Evolutionary conservation across 257 asterid genomes (phyloP).

Genomic region (Vinca minor): DNA sequence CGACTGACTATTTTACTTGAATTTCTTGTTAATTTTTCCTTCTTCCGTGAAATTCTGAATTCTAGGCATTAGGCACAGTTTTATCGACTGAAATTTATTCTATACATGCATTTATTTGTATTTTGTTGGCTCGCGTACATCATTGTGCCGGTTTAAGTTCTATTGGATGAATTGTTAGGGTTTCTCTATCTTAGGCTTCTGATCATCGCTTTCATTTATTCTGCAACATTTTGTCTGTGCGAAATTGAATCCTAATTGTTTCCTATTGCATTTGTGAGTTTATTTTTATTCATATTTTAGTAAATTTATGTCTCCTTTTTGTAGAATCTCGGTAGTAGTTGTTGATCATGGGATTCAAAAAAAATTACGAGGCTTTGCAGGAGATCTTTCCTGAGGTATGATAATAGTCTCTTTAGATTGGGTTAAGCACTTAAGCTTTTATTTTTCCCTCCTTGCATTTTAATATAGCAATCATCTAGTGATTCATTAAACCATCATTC

Average conservation of each 20-base stretch:
- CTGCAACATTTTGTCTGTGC: neutral
- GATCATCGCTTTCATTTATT: neutral
- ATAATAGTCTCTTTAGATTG: neutral
- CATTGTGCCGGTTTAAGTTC: too few species aligned
- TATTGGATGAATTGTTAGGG: neutral
- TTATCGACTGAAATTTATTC: neutral
- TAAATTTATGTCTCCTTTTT: neutral
- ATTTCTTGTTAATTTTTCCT: too few species aligned
- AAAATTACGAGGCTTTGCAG: constrained; percentile 22
- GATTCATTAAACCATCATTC: too few species aligned
- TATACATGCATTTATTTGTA: neutral
- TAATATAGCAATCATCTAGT: neutral
- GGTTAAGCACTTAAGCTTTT: neutral
- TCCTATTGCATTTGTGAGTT: neutral
- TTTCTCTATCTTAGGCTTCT: too few species aligned
- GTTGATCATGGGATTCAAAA: constrained; percentile 29
- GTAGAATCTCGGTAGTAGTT: constrained; percentile 13
- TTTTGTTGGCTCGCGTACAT: neutral
- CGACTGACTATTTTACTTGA: neutral
- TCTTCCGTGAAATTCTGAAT: neutral
- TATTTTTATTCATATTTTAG: neutral
- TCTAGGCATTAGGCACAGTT: neutral
- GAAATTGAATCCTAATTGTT: neutral
- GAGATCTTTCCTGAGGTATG: constrained; percentile 40
- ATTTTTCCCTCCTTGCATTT: neutral